A percentile compares a stretch with the other conserved stretches of the same genome.
phyloP scores from a whole-genome alignment of 257 asterid species.

The Eustoma russellianum region DNA sequence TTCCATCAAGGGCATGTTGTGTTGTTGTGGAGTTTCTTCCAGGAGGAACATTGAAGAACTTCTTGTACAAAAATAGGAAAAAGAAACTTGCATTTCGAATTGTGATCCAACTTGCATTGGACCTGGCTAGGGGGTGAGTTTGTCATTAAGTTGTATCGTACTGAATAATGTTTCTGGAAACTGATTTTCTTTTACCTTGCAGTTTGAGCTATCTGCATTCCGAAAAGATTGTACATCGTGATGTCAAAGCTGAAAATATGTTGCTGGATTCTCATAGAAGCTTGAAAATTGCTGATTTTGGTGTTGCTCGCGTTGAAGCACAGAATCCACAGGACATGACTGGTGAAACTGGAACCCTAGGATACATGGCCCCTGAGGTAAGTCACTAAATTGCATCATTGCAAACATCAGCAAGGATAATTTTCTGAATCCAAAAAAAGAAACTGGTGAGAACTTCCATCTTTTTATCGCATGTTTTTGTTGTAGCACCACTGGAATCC shows the following conservation, averaged over 20 bases:
- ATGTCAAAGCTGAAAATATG: conserved; percentile 96
- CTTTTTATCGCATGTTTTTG: background rate
- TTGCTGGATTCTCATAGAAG: conserved; percentile 47
- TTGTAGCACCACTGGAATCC: background rate
- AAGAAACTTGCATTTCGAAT: conserved; percentile 73
- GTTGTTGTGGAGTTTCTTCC: conserved; percentile 78
- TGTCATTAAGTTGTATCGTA: background rate
- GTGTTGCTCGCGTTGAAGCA: conserved; percentile 97
- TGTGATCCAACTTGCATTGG: conserved; percentile 84
- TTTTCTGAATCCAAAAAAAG: no score
- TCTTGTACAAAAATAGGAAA: conserved; percentile 66
- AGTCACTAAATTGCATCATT: background rate
- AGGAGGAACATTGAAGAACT: conserved; percentile 73
- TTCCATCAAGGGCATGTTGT: conserved; percentile 89
- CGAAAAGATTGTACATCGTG: conserved; percentile 84
- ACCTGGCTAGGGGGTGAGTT: conserved; percentile 73
- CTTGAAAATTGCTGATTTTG: conserved; percentile 88
- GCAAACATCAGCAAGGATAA: no score
- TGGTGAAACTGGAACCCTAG: conserved; percentile 97
- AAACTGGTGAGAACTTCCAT: background rate
- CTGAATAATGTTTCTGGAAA: background rate
- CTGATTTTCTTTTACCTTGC: conserved; percentile 11
- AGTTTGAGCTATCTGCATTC: conserved; percentile 89
- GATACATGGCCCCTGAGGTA: conserved; percentile 99
- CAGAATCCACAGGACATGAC: conserved; percentile 95